Conservation (phyloP, 2,329 filamentous ascomycete species). For the Sclerotinia trifoliorum region DNA sequence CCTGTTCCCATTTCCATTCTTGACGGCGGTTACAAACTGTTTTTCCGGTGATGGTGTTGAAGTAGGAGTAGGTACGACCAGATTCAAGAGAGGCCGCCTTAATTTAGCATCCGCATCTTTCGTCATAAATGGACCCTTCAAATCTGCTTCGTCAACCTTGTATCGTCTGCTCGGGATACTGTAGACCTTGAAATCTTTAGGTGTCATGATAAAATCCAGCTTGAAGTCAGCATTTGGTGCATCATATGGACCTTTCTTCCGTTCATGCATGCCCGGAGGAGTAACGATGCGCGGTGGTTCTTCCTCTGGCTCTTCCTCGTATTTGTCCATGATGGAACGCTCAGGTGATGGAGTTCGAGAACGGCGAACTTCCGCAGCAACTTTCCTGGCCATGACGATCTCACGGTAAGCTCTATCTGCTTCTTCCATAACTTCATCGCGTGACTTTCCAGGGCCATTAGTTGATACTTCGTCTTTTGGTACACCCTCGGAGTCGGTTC, state of each 20-base stretch:
- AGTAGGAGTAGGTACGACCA: constrained; percentile 59
- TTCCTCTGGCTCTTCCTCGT: constrained; percentile 43
- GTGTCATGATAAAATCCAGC: constrained; percentile 58
- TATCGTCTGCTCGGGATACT: constrained; percentile 34
- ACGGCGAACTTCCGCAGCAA: constrained; percentile 52
- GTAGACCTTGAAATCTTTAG: constrained; percentile 48
- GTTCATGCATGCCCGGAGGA: constrained; percentile 52
- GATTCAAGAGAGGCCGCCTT: constrained; percentile 55
- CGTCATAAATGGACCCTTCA: constrained; percentile 26
- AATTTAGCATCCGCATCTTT: constrained; percentile 33
- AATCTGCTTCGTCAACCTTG: constrained; percentile 44
- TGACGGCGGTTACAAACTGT: constrained; percentile 34
- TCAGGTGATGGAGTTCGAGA: constrained; percentile 53
- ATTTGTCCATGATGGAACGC: constrained; percentile 56
- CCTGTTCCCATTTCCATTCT: background rate
- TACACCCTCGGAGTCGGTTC: constrained; percentile 32
- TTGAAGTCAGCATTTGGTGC: constrained; percentile 62
- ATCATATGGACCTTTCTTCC: constrained; percentile 52
- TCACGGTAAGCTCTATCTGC: constrained; percentile 60
- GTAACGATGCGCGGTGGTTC: constrained; percentile 51
- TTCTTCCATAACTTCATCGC: constrained; percentile 54
- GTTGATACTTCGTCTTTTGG: constrained; percentile 20
- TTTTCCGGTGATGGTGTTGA: constrained; percentile 51
- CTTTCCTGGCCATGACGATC: constrained; percentile 52
- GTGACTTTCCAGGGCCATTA: constrained; percentile 24